Evolutionary conservation across 768 basidiomycete genomes (phyloP).

Genomic region (Xanthoconium stramineum): DNA sequence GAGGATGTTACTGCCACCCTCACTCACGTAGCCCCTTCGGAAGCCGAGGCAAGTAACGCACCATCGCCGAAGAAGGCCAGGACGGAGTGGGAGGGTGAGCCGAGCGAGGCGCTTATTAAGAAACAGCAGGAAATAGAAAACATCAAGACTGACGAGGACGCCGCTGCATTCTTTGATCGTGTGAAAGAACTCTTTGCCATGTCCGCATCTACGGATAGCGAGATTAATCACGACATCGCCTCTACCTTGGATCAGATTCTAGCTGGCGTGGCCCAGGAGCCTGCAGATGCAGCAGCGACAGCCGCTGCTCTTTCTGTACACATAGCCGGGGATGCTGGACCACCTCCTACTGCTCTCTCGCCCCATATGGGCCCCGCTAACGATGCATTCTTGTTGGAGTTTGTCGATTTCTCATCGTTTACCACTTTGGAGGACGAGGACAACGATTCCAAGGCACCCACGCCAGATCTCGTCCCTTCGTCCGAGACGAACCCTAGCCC

Average conservation of each 20-base stretch:
- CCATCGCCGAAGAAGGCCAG: slow-evolving; percentile 72
- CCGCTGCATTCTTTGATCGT: slow-evolving; percentile 56
- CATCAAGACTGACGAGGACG: slow-evolving; percentile 67
- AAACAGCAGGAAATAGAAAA: slow-evolving; percentile 38
- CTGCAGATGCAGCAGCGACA: slow-evolving; percentile 31
- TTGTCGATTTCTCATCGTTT: slow-evolving; percentile 68
- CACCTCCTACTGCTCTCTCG: slow-evolving; percentile 32
- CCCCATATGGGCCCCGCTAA: slow-evolving; percentile 36
- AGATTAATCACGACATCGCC: slow-evolving; percentile 46
- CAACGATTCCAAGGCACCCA: slow-evolving; percentile 62
- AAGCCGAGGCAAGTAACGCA: slow-evolving; percentile 38
- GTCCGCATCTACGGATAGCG: slow-evolving; percentile 38
- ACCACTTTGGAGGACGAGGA: slow-evolving; percentile 54
- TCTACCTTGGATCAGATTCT: slow-evolving; percentile 62
- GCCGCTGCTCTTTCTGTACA: slow-evolving; percentile 26
- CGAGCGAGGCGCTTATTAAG: slow-evolving; percentile 47
- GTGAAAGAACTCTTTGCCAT: slow-evolving; percentile 63
- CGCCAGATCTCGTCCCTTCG: slow-evolving; percentile 67
- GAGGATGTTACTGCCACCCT: slow-evolving; percentile 31
- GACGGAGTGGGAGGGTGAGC: slow-evolving; percentile 66
- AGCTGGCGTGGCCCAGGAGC: slow-evolving; percentile 51
- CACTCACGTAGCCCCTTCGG: slow-evolving; percentile 31
- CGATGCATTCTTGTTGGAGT: slow-evolving; percentile 45
- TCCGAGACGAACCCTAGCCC: slow-evolving; percentile 78
- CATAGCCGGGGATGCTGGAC: slow-evolving; percentile 28